A percentile compares a stretch with the other conserved stretches of the same genome.
Conservation (phyloP, 2,329 filamentous ascomycete species). For the Aspergillus hortae region DNA sequence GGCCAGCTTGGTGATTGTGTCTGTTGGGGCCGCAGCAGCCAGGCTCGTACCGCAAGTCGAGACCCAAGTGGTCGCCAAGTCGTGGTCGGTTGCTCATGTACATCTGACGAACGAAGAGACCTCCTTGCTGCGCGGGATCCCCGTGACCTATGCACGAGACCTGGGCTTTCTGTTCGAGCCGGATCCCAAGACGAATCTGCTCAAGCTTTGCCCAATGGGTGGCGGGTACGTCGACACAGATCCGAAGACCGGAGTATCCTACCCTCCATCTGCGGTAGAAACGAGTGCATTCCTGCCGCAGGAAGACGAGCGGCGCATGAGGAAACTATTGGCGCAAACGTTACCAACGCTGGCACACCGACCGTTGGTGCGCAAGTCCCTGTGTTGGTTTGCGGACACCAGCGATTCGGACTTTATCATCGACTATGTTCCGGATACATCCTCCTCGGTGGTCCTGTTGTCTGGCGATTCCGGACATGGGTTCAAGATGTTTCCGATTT, state of each 20-base stretch:
- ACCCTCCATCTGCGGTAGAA: slow-evolving; percentile 37
- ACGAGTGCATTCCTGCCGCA: slow-evolving; percentile 49
- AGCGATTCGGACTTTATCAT: slow-evolving; percentile 59
- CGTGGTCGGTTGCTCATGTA: slow-evolving; percentile 59
- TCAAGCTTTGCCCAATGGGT: slow-evolving; percentile 60
- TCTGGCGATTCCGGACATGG: slow-evolving; percentile 61
- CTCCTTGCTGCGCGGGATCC: slow-evolving; percentile 53
- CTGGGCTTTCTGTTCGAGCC: slow-evolving; percentile 65
- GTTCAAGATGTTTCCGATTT: slow-evolving; percentile 61
- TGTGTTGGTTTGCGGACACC: slow-evolving; percentile 66
- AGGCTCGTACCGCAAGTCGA: slow-evolving; percentile 50
- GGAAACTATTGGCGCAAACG: slow-evolving; percentile 49
- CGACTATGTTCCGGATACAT: slow-evolving; percentile 53
- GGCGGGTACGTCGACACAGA: slow-evolving; percentile 55
- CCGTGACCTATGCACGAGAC: slow-evolving; percentile 59
- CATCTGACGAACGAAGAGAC: slow-evolving; percentile 55
- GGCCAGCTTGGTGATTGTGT: slow-evolving; percentile 46
- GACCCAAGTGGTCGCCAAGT: slow-evolving; percentile 52
- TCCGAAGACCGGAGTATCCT: slow-evolving; percentile 35
- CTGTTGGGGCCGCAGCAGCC: slow-evolving; percentile 50
- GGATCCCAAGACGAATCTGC: slow-evolving; percentile 53
- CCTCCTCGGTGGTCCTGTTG: slow-evolving; percentile 47
- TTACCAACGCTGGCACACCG: slow-evolving; percentile 53
- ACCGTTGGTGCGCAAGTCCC: slow-evolving; percentile 53
- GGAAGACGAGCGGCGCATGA: slow-evolving; percentile 52